phyloP scores from a whole-genome alignment of 106 monocot species.

The Triglochin maritima region DNA sequence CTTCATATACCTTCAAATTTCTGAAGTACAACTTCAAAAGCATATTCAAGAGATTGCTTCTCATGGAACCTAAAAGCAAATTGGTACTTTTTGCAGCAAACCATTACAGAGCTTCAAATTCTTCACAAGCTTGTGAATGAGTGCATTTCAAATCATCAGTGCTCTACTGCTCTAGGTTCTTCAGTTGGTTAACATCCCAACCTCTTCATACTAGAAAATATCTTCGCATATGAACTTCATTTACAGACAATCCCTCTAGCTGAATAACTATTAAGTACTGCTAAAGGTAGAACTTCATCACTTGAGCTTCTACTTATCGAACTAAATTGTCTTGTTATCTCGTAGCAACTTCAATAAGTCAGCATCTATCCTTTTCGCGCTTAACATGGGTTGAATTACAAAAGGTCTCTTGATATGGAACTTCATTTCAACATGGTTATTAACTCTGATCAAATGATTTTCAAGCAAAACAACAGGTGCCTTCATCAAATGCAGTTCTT shows the following conservation, averaged over 20 bases:
- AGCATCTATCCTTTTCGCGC: conserved; percentile 32
- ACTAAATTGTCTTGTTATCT: conserved; percentile 6
- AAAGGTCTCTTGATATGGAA: conserved; percentile 34
- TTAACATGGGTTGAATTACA: conserved; percentile 23
- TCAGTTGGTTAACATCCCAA: conserved; percentile 1
- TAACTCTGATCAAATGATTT: conserved; percentile 33
- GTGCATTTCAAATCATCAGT: conserved; percentile 37
- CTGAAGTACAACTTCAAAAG: conserved; percentile 26
- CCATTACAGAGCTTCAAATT: conserved; percentile 34
- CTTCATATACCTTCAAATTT: conserved; percentile 34
- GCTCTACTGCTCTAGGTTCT: conserved; percentile 16
- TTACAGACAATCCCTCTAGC: too few relatives aligned
- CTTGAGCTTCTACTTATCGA: conserved; percentile 6
- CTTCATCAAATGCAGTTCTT: conserved; percentile 65
- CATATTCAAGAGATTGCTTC: conserved; percentile 25
- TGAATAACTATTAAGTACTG: not conserved
- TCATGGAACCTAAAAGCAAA: conserved; percentile 26
- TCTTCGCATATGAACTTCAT: too few relatives aligned
- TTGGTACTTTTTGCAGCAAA: conserved; percentile 21
- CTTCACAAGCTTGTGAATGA: conserved; percentile 30
- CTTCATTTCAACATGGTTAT: conserved; percentile 44
- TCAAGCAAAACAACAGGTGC: conserved; percentile 29
- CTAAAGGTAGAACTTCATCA: conserved; percentile 1
- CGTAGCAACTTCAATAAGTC: conserved; percentile 31
- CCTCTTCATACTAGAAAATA: not conserved